These are phyloP conservation scores for Exophiala spinifera DNA, from an alignment of 2,329 filamentous ascomycete genomes.

Conservation along the genomic window DNA sequence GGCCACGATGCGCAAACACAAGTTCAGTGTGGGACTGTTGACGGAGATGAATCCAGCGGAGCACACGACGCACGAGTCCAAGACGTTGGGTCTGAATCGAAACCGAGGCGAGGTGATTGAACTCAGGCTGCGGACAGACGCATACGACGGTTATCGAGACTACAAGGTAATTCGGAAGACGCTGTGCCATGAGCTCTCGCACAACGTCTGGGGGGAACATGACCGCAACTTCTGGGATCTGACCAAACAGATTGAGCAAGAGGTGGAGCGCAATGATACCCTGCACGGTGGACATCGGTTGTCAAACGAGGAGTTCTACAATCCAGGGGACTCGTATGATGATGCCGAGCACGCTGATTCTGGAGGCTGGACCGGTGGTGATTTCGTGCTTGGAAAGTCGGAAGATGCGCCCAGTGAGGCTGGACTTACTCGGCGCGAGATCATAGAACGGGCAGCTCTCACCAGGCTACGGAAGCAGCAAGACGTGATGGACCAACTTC, in stretches of 20 bases:
- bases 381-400: constrained; percentile 67
- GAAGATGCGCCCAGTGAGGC: constrained; percentile 41
- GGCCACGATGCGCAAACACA: constrained; percentile 76
- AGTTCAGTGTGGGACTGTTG: constrained; percentile 78
- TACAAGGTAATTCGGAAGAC: constrained; percentile 90
- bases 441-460: constrained; percentile 71
- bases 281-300: constrained; percentile 65
- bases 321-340: constrained; percentile 48
- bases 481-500: constrained; percentile 27
- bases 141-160: constrained; percentile 87
- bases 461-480: constrained; percentile 58
- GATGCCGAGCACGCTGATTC: constrained; percentile 62
- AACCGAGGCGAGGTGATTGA: constrained; percentile 90
- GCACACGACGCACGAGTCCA: constrained; percentile 77
- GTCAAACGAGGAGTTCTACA: constrained; percentile 58
- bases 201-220: constrained; percentile 83
- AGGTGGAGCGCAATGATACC: constrained; percentile 81
- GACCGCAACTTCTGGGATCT: constrained; percentile 87
- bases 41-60: constrained; percentile 93
- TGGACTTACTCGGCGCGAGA: constrained; percentile 66
- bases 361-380: constrained; percentile 74
- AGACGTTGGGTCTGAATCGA: constrained; percentile 80
- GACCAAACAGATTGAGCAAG: constrained; percentile 76
- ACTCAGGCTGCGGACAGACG: constrained; percentile 84
- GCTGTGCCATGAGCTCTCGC: constrained; percentile 89